Conservation (phyloP, 169 alveolate species). For the Plasmodium malariae region DNA sequence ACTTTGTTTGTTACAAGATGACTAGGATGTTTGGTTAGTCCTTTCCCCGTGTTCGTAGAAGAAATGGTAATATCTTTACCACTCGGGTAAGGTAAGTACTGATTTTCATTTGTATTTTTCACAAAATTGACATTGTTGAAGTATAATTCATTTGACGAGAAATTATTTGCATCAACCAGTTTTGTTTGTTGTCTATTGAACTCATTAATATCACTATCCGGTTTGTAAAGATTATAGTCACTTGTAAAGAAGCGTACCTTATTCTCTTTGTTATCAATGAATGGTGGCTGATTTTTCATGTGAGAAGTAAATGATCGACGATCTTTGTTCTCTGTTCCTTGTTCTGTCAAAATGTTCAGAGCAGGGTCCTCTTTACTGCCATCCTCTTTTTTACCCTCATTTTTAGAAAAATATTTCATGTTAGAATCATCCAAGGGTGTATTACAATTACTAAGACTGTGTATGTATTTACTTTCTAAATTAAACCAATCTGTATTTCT, state of each 20-base stretch:
- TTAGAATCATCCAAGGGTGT: no score
- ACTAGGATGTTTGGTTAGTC: not conserved
- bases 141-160: not conserved
- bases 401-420: no score
- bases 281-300: not conserved
- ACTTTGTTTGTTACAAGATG: not conserved
- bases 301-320: not conserved
- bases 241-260: not conserved
- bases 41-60: not conserved
- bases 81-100: not conserved
- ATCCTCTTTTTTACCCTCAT: no score
- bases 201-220: not conserved
- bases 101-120: not conserved
- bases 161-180: not conserved
- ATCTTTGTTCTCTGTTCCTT: no score
- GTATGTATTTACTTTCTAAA: slow-evolving; percentile 14
- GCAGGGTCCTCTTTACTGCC: no score
- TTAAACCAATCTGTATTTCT: not conserved
- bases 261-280: not conserved
- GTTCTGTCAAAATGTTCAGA: no score
- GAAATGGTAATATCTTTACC: not conserved
- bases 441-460: not conserved
- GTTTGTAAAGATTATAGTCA: not conserved
- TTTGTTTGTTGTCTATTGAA: not conserved
- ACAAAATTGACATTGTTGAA: not conserved